Conservation (phyloP, 371 early-diverging fungal species). For the Mucor irregularis region DNA sequence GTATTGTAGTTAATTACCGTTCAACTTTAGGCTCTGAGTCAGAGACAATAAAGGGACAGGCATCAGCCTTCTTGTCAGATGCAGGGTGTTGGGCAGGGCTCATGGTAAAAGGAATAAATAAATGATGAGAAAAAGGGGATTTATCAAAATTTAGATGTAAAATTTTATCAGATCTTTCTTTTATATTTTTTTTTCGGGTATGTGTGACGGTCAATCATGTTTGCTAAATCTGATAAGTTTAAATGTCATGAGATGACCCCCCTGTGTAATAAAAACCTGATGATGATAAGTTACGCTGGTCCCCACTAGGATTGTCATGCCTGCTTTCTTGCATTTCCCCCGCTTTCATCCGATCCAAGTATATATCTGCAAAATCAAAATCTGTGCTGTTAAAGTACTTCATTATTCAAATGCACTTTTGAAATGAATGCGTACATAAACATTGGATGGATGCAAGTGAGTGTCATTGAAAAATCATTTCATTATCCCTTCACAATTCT, state of each 20-base stretch:
- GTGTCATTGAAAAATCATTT: too few species aligned
- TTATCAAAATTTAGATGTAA: background rate
- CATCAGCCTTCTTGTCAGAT: conserved; percentile 1
- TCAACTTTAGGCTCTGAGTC: background rate
- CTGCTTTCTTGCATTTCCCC: background rate
- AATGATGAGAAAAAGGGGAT: background rate
- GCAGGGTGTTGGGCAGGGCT: background rate
- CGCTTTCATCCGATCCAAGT: conserved; percentile 11
- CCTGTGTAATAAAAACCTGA: conserved; percentile 11
- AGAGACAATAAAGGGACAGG: conserved; percentile 7
- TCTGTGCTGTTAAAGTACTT: too few species aligned
- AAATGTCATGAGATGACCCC: conserved; percentile 4
- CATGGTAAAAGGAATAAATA: conserved; percentile 8
- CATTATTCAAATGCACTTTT: background rate
- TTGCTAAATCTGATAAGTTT: conserved; percentile 22
- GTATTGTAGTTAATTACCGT: too few species aligned
- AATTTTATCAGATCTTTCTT: conserved; percentile 21
- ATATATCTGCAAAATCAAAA: background rate
- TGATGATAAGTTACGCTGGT: too few species aligned
- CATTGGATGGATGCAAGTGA: too few species aligned
- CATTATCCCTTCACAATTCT: too few species aligned
- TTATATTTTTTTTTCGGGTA: background rate
- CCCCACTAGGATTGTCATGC: background rate
- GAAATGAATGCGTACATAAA: too few species aligned
- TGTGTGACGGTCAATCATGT: conserved; percentile 17